Evolutionary conservation across 2,329 filamentous ascomycete genomes (phyloP).

Genomic region (Drechslera avenae): DNA sequence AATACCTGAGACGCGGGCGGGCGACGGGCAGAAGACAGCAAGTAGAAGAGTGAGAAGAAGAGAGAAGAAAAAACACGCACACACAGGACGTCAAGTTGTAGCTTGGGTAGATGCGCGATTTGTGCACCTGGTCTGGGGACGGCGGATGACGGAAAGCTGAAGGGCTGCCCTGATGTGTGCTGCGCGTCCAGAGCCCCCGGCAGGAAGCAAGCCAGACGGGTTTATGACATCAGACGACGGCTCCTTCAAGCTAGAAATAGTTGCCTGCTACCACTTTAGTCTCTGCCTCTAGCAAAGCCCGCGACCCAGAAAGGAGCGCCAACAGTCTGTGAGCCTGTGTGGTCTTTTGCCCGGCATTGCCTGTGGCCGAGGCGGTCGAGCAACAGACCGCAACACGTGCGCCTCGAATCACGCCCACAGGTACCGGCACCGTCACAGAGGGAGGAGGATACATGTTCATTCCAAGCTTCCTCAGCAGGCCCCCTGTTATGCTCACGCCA

Average conservation of each 20-base stretch:
- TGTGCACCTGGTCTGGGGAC: background rate
- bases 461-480: too few species aligned
- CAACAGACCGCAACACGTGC: too few species aligned
- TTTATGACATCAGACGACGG: constrained; percentile 15
- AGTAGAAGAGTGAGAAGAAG: background rate
- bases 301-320: constrained; percentile 2
- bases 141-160: background rate
- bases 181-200: constrained; percentile 9
- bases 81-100: too few species aligned
- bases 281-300: background rate
- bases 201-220: constrained; percentile 17
- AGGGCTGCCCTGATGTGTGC: background rate
- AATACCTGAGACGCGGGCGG: constrained; percentile 20
- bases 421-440: too few species aligned
- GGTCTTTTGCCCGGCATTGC: too few species aligned
- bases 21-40: background rate
- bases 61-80: too few species aligned
- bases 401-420: too few species aligned
- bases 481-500: background rate
- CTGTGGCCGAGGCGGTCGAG: background rate
- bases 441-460: too few species aligned
- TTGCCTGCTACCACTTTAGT: constrained; percentile 11
- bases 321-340: background rate
- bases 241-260: constrained; percentile 3
- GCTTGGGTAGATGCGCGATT: background rate